Evolutionary conservation across 140 eudicot species (phyloP).

Genomic region (Anethum foeniculum): DNA sequence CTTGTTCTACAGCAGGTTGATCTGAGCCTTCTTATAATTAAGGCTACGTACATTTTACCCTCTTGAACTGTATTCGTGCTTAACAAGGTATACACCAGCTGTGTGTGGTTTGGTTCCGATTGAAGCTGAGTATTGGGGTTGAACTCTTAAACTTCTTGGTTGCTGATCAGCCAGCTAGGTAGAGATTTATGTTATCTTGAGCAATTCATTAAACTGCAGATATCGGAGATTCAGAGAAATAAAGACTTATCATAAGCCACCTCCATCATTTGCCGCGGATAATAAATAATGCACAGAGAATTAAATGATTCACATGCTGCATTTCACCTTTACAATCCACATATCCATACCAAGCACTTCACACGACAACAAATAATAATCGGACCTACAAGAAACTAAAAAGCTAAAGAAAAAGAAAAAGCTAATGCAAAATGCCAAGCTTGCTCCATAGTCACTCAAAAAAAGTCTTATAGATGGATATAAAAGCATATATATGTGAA

Average conservation of each 20-base stretch:
- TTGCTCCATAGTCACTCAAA: constrained; percentile 10
- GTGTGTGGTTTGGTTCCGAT: neutral
- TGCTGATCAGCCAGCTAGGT: neutral
- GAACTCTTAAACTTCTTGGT: neutral
- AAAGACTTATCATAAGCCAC: neutral
- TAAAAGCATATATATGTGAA: constrained; percentile 7
- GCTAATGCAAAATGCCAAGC: neutral
- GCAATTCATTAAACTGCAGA: neutral
- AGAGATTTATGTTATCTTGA: neutral
- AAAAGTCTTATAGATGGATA: constrained; percentile 12
- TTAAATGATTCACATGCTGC: constrained; percentile 40
- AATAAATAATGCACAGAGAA: neutral
- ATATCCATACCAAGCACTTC: constrained; percentile 24
- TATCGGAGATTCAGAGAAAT: neutral
- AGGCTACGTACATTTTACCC: constrained; percentile 1
- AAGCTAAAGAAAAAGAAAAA: constrained; percentile 25
- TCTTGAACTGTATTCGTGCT: neutral
- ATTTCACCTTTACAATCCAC: constrained; percentile 38
- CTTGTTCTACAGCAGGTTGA: neutral
- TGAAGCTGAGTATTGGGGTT: neutral
- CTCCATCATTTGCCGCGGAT: constrained; percentile 1
- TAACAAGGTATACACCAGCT: neutral
- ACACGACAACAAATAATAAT: neutral
- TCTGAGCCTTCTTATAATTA: neutral
- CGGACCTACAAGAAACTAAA: constrained; percentile 29